Conservation (phyloP, 805 yeast genomes). For the Lipomyces japonicus region DNA sequence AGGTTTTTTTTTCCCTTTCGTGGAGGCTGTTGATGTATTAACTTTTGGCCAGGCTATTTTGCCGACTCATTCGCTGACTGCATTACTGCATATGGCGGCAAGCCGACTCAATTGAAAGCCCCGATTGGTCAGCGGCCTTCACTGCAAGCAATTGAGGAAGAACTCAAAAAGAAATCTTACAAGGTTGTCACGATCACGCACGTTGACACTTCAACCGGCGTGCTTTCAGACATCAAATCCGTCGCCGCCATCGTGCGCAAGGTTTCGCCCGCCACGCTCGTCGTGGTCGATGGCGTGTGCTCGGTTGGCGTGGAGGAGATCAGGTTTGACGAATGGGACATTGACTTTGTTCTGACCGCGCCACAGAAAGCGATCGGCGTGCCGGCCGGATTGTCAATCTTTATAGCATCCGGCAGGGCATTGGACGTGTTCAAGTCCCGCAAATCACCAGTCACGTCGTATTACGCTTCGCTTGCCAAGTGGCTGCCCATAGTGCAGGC, state of each 20-base stretch:
- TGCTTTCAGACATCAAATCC: constrained; percentile 64
- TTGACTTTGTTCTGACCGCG: constrained; percentile 85
- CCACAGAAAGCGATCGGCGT: constrained; percentile 95
- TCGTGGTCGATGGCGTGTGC: constrained; percentile 92
- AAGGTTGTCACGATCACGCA: constrained; percentile 80
- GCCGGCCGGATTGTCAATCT: constrained; percentile 85
- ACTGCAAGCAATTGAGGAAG: constrained; percentile 50
- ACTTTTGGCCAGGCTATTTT: constrained; percentile 20
- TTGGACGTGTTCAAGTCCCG: constrained; percentile 56
- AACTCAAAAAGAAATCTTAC: constrained; percentile 53
- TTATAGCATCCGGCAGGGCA: constrained; percentile 73
- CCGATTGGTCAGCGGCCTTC: constrained; percentile 70
- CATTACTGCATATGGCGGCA: constrained; percentile 65
- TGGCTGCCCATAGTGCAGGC: constrained; percentile 89
- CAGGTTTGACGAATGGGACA: constrained; percentile 82
- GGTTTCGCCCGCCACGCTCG: constrained; percentile 72
- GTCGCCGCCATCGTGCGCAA: constrained; percentile 59
- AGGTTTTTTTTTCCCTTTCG: not conserved
- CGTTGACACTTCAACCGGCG: constrained; percentile 97
- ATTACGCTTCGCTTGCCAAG: constrained; percentile 67
- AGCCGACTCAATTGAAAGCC: constrained; percentile 70
- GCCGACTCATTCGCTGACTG: constrained; percentile 60
- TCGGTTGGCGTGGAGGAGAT: constrained; percentile 86
- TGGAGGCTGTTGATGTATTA: not conserved
- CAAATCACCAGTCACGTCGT: constrained; percentile 45